Base-by-base conservation (phyloP, 1,284 basidiomycete genomes). In the Anthracocystis panici-leucophaei region DNA sequence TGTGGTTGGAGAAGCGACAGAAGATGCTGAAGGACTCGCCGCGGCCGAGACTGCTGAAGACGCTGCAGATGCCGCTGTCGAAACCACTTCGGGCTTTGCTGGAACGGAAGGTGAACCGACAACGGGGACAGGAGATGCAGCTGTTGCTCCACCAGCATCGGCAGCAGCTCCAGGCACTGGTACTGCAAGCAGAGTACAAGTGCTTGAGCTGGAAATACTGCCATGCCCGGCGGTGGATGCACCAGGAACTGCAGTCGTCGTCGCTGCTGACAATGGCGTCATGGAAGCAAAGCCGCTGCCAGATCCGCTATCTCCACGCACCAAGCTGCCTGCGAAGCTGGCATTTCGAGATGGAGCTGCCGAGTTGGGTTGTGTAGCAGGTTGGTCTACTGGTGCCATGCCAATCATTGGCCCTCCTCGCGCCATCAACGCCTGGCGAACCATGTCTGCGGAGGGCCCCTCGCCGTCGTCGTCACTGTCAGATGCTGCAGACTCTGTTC, bases 381-480 rank as follows among this genome's bases (percentile, higher is more conserved):
- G 72, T 33, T 52, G 55, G 14, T 69, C 66, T 16, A 56, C 59
- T 31, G 65, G 45, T 14, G 58, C 53, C 72, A 75, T 75, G 25
- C 74, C 69, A 31, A 69, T 59, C 65, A 68, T 69, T 2, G 66
- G 65, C 21, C 51, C 60, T 16, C 65, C 69, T 21, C 65, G 57
- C 9, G 65, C 62, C 65, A 76, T 52, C 51, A 76, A 53, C 2
- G 74, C 74, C 52, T 76, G 69, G 0, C 69, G 61, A 23, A 76
- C 65, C 48, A 73, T 51, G 35, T 73, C 74, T 16, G 74, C 74
- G 11, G 69, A 76, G 3, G 69, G 58, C 18, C 53, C 60, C 4
- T 68, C 64, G 7, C 27, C 74, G 21, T 65, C 68, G 33, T 65
- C 74, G 10, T 75, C 72, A 53, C 74, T 69, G 51, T 65, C 69